Conservation (phyloP, 371 early-diverging fungal genomes). For the Smittium mucronatum region DNA sequence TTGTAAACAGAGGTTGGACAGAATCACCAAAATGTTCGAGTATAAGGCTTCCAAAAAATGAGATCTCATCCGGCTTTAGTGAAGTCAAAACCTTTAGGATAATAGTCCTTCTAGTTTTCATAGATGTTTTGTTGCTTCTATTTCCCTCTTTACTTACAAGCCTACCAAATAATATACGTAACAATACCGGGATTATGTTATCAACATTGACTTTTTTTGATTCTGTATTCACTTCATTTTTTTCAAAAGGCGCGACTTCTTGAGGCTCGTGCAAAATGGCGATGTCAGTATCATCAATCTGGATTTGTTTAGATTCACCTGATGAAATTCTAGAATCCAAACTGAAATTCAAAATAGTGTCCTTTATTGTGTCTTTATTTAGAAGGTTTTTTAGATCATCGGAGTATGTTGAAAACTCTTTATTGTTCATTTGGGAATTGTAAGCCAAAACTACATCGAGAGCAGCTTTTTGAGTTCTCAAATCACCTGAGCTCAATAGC, state of each 20-base stretch:
- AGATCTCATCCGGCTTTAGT: constrained; percentile 48
- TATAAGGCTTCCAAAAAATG: constrained; percentile 60
- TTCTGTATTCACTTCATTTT: background rate
- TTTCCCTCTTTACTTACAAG: constrained; percentile 57
- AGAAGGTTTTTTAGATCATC: constrained; percentile 60
- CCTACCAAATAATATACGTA: constrained; percentile 82
- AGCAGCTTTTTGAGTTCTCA: constrained; percentile 58
- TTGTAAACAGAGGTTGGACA: constrained; percentile 10
- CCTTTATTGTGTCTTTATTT: constrained; percentile 80
- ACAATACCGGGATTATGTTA: constrained; percentile 54
- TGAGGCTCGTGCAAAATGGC: constrained; percentile 18
- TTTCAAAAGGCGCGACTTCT: background rate
- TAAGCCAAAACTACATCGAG: constrained; percentile 72
- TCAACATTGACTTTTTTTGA: background rate
- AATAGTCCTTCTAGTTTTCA: constrained; percentile 56
- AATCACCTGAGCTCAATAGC: constrained; percentile 67
- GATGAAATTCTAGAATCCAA: constrained; percentile 33
- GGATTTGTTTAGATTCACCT: background rate
- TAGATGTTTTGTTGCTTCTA: constrained; percentile 45
- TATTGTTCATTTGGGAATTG: constrained; percentile 36
- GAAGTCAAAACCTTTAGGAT: constrained; percentile 63
- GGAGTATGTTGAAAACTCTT: constrained; percentile 46
- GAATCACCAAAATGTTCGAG: constrained; percentile 50
- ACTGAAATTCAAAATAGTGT: constrained; percentile 62
- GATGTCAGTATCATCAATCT: constrained; percentile 47